These are phyloP conservation scores for Flaveria ramosissima DNA, from an alignment of 129 eudicot species.

Conservation along the genomic window DNA sequence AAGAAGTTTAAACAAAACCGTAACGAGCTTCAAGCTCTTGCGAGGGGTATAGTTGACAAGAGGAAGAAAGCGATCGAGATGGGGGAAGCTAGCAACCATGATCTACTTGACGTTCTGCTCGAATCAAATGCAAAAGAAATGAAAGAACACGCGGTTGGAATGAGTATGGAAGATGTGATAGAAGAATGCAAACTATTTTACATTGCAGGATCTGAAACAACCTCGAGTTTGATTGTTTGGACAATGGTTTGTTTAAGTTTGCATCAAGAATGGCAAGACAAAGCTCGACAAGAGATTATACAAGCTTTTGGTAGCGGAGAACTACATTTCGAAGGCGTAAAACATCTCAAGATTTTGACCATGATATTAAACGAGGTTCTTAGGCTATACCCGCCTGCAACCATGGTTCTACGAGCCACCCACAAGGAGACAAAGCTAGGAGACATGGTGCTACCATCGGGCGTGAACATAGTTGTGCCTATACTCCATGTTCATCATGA, in stretches of 20 bases:
- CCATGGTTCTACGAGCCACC: slow-evolving; percentile 8
- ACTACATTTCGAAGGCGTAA: slow-evolving; percentile 23
- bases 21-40: slow-evolving; percentile 7
- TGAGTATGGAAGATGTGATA: slow-evolving; percentile 28
- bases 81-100: slow-evolving; percentile 15
- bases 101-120: slow-evolving; percentile 19
- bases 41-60: slow-evolving; percentile 15
- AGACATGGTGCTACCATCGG: slow-evolving; percentile 2
- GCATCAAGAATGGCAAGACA: slow-evolving; percentile 23
- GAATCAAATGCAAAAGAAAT: slow-evolving; percentile 23
- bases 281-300: slow-evolving; percentile 3
- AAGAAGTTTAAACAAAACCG: slow-evolving; percentile 21
- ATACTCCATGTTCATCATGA: slow-evolving; percentile 15
- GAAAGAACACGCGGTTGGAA: slow-evolving; percentile 14
- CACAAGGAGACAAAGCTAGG: slow-evolving; percentile 20
- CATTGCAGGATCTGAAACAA: slow-evolving; percentile 28
- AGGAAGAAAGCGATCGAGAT: slow-evolving; percentile 17
- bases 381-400: slow-evolving; percentile 30
- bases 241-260: slow-evolving; percentile 28
- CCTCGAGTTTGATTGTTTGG: slow-evolving; percentile 26
- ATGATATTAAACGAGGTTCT: slow-evolving; percentile 27
- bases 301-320: slow-evolving; percentile 6
- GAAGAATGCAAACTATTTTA: slow-evolving; percentile 34
- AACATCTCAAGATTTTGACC: slow-evolving; percentile 22
- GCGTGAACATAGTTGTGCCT: slow-evolving; percentile 12